Base-by-base conservation (phyloP, 2,329 filamentous ascomycete species). In the Monosporascus sp. region DNA sequence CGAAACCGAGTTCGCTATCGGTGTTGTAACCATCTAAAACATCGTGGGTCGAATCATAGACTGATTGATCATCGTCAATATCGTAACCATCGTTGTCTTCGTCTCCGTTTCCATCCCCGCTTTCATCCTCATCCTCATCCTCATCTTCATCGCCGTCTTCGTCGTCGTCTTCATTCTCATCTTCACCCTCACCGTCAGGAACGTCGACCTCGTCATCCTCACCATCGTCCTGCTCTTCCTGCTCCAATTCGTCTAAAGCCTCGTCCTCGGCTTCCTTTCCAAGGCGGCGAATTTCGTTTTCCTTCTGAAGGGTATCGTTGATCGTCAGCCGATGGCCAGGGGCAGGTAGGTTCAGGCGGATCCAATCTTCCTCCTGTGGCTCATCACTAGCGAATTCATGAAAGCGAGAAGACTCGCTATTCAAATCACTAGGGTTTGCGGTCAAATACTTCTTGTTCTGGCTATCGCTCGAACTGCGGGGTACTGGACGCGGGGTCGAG, bases 251-350 rank as follows among this genome's bases (percentile, higher is more conserved):
- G 51, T 88, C 78, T 9, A 86, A 74, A 4, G 85, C 92, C 70
- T 97, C 94, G 63, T 95, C 90, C 66, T 97, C 94, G 1, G 86
- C 94, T 70, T 99, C 93, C 66, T 90, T 86, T 47, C 85, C 93
- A 25, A 97, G 74, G 56, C 88, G 85, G 48, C 93, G 86, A 57
- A 99, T 94, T 31, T 84, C 84, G 57, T 90, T 91, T 72, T 99
- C 94, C 71, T 96, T 95, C 68, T 84, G 81, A 59, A 99, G 78
- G 5, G 92, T 96, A 67, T 97, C 94, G 60, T 87, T 85, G 59
- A 99, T 86, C 4, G 92, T 97, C 39, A 99, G 78, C 64, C 89
- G 90, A 48, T 79, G 79, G 52, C 79, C 79, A 58, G 84, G 76
- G 34, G 82, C 80, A 7, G 80, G 77, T 36, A 82, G 76, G 62